phyloP scores from a whole-genome alignment of 257 asterid genomes.

The Lycium barbarum region DNA sequence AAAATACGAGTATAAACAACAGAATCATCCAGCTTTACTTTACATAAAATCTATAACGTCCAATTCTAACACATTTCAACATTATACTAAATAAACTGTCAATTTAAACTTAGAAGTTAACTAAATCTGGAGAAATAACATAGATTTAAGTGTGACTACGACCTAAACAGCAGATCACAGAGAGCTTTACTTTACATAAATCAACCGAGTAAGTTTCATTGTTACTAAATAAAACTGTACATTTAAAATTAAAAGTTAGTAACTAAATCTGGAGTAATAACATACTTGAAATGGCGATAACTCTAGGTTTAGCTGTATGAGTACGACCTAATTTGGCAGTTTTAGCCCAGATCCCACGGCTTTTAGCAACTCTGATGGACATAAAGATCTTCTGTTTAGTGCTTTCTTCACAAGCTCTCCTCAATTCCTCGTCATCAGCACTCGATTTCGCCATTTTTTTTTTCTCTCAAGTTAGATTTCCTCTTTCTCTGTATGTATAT shows the following conservation, averaged over 20 bases:
- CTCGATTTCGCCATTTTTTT: constrained; percentile 90
- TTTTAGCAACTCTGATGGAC: constrained; percentile 95
- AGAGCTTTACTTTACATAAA: too few species aligned
- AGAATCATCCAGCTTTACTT: neutral
- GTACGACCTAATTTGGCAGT: constrained; percentile 81
- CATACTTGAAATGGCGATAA: constrained; percentile 28
- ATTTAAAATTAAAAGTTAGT: too few species aligned
- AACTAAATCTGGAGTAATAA: too few species aligned
- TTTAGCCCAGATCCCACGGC: constrained; percentile 89
- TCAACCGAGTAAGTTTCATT: too few species aligned
- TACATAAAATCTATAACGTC: neutral
- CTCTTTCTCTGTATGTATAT: neutral
- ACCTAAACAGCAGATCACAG: too few species aligned
- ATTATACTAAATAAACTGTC: neutral
- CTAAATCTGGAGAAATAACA: too few species aligned
- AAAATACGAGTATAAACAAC: too few species aligned
- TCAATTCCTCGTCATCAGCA: constrained; percentile 94
- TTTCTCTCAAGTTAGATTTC: neutral
- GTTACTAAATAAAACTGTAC: too few species aligned
- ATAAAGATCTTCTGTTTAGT: constrained; percentile 73
- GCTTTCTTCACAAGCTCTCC: constrained; percentile 93
- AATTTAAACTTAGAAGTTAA: too few species aligned
- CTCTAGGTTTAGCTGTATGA: constrained; percentile 93
- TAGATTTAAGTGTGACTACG: too few species aligned
- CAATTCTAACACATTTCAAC: neutral